Conservation (phyloP, 1,284 basidiomycete species). For the Papiliotrema laurentii region DNA sequence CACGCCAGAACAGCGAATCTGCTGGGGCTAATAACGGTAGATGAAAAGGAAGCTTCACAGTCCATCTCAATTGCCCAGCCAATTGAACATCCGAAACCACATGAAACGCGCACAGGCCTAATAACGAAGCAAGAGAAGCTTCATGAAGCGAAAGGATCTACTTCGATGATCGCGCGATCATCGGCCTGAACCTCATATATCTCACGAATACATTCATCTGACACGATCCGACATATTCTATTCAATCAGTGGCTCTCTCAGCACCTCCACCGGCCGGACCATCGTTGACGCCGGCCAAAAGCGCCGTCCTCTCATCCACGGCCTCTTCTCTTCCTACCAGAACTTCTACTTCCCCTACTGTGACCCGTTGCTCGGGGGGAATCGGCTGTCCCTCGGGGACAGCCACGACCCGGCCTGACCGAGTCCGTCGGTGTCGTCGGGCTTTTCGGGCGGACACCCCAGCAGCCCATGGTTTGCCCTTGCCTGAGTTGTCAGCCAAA, state of each 20-base stretch:
- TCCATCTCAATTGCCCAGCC: too few species aligned
- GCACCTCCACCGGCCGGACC: slow-evolving; percentile 19
- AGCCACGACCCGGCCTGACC: slow-evolving; percentile 40
- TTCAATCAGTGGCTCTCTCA: slow-evolving; percentile 23
- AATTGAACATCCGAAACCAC: too few species aligned
- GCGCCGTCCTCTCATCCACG: slow-evolving; percentile 33
- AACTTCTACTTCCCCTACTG: slow-evolving; percentile 39
- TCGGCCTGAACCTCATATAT: too few species aligned
- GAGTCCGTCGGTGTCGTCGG: slow-evolving; percentile 40
- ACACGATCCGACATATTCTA: too few species aligned
- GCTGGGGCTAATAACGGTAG: too few species aligned
- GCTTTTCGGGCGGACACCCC: slow-evolving; percentile 40
- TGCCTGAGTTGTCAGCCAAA: slow-evolving; percentile 12
- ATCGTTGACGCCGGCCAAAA: slow-evolving; percentile 28
- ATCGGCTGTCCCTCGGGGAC: slow-evolving; percentile 40
- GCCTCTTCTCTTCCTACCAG: slow-evolving; percentile 18
- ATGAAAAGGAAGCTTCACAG: too few species aligned
- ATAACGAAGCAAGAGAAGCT: too few species aligned
- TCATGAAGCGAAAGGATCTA: too few species aligned
- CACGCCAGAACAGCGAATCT: too few species aligned
- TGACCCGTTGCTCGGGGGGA: slow-evolving; percentile 35
- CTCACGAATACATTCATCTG: too few species aligned
- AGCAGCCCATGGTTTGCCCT: slow-evolving; percentile 46
- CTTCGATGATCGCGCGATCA: too few species aligned
- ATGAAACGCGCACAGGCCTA: too few species aligned